Evolutionary conservation across 192 early-diverging fungal genomes (phyloP), one percentile per base, ranked within the genome.

Genomic region (Rhizoclosmatium globosum): DNA sequence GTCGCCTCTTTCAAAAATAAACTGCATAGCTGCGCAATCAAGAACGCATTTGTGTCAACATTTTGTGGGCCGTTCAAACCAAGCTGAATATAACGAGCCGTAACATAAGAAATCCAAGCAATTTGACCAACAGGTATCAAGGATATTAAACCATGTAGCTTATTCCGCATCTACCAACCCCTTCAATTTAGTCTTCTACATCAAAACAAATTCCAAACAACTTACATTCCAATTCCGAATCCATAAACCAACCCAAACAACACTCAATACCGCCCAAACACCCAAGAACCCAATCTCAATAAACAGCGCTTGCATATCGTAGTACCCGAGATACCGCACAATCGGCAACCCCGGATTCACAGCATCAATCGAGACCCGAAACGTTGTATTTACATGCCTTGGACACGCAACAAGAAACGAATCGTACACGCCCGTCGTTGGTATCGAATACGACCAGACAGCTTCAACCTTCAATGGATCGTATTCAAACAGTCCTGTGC

Each of bases 281-380:
- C 13, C 21, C 17, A 23, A 7, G 44, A 68, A 68, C 9, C 17
- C 7, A 17, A 47, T 13, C 31, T 68, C 41, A 46, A 68, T 68
- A 46, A n/a, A 68, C 7, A 46, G 13, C 11, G 67, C 67, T 68
- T 68, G 67, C 2, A 68, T 68, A n/a, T 68, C 67, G 23, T 45
- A 68, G 2, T 23, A 39, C 45, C 67, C 67, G 7, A 68, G 67
- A 43, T 46, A 46, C 7, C 67, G 38, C 41, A 68, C 39, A 46
- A 45, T 44, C 7, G 17, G 2, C 2, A 43, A 43, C 13, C 67
- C 67, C 2, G 67, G 67, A 43, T 68, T 68, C 42, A 46, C 15
- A 21, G 67, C 67, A 44, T 41, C 17, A 68, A 68, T 44, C 4
- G 39, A n/a, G 67, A 68, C 38, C 39, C 31, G n/a, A 2, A 68